phyloP scores from a whole-genome alignment of 805 yeast species.

The Lachancea fermentati region DNA sequence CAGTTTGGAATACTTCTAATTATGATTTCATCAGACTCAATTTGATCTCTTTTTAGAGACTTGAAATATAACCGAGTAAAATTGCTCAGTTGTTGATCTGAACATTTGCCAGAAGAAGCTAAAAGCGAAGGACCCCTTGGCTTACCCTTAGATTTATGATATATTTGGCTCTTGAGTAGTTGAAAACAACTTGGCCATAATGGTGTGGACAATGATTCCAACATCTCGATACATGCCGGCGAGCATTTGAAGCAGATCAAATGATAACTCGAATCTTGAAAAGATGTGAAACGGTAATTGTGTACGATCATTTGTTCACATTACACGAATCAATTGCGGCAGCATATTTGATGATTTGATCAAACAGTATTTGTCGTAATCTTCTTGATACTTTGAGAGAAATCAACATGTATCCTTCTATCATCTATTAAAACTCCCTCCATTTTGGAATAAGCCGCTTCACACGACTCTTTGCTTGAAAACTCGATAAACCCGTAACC shows the following conservation, averaged over 20 bases:
- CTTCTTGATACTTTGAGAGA: conserved; percentile 48
- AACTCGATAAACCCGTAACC: conserved; percentile 64
- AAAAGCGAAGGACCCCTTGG: no score
- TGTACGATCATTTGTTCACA: background rate
- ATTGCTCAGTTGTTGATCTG: background rate
- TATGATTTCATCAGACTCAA: background rate
- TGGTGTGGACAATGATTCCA: no score
- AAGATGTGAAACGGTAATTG: no score
- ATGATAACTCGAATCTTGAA: no score
- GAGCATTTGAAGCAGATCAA: no score
- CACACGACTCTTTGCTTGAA: conserved; percentile 43
- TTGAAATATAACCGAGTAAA: background rate
- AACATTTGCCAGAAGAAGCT: background rate
- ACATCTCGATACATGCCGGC: no score
- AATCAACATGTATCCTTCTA: conserved; percentile 57
- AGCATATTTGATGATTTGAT: no score
- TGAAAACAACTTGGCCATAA: no score
- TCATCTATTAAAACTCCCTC: conserved; percentile 61
- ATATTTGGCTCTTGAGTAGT: no score
- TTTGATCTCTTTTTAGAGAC: background rate
- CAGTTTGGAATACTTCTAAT: background rate
- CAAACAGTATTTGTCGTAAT: background rate
- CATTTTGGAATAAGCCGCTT: conserved; percentile 57
- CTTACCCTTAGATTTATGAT: no score
- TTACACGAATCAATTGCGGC: no score